phyloP scores from a whole-genome alignment of 495 filamentous ascomycete genomes.

The Penicillium tannophilum region DNA sequence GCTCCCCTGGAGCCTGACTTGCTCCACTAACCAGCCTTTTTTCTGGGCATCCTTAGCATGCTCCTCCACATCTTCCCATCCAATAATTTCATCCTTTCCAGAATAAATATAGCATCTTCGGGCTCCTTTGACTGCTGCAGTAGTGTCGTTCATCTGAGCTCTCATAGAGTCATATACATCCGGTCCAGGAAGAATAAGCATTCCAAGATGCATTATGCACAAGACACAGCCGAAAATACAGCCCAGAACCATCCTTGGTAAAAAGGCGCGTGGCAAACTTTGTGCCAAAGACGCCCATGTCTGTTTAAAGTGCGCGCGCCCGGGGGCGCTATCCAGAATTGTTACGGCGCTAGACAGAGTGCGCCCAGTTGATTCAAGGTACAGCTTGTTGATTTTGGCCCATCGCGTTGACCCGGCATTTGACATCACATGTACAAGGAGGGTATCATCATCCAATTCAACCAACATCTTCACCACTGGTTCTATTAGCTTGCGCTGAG shows the following conservation, averaged over 20 bases:
- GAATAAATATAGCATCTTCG: neutral
- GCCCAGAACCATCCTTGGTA: neutral
- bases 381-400: neutral
- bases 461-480: neutral
- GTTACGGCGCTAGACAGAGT: neutral
- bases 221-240: neutral
- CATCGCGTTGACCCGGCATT: neutral
- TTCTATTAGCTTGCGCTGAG: neutral
- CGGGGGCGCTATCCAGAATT: neutral
- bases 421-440: neutral
- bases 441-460: neutral
- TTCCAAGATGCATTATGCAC: constrained; percentile 2
- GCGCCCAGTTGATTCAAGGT: neutral
- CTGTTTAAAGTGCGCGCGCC: neutral
- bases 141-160: neutral
- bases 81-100: neutral
- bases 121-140: neutral
- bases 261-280: neutral
- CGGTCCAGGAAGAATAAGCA: neutral
- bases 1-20: constrained; percentile 1
- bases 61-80: neutral
- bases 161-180: neutral
- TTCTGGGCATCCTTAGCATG: neutral
- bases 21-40: neutral
- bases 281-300: neutral